Evolutionary conservation across 2,329 filamentous ascomycete species (phyloP).

Genomic region (Colletotrichum theobromicola): DNA sequence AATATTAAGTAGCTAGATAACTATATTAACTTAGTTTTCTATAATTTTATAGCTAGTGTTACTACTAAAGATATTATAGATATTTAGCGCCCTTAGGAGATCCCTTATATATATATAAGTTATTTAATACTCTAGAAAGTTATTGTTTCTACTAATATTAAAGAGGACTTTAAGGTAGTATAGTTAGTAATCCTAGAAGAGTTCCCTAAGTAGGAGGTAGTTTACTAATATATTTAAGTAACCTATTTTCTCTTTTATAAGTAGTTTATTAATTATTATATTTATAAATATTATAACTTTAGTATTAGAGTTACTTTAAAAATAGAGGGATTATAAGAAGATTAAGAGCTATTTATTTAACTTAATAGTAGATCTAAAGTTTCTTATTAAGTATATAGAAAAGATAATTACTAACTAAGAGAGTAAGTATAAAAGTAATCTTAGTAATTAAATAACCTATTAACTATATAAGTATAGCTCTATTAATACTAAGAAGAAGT

Average conservation of each 20-base stretch:
- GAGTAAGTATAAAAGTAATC: neutral
- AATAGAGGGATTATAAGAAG: neutral
- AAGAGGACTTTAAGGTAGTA: neutral
- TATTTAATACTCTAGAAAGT: neutral
- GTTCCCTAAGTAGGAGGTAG: neutral
- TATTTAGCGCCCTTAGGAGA: no score
- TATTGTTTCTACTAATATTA: neutral
- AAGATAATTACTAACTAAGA: neutral
- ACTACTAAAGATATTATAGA: no score
- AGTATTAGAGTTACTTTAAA: neutral
- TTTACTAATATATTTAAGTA: neutral
- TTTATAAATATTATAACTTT: neutral
- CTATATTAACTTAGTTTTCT: no score
- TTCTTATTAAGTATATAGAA: neutral
- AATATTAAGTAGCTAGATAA: no score
- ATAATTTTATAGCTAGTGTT: no score
- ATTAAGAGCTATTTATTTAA: neutral
- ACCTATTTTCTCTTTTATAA: neutral
- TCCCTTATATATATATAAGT: no score
- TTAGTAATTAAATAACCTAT: neutral
- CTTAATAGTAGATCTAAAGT: neutral
- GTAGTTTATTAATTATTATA: neutral
- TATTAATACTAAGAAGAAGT: neutral
- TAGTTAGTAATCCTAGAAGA: neutral
- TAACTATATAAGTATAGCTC: neutral